Base-by-base conservation (phyloP, 805 yeast species). In the Yamadazyma laniorum region DNA sequence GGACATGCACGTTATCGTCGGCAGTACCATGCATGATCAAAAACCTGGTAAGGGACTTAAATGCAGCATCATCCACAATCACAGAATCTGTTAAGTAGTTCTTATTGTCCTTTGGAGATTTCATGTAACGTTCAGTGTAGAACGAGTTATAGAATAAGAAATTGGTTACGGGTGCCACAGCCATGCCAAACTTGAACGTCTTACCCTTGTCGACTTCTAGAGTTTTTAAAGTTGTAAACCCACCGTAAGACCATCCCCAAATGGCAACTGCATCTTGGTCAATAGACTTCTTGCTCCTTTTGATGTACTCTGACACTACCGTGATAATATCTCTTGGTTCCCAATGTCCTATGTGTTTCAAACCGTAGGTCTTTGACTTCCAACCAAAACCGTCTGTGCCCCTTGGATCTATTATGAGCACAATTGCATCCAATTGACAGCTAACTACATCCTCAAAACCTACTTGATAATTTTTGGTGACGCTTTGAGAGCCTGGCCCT, bases 171-270 rank as follows among this genome's bases (percentile, higher is more conserved):
- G 95, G 95, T 0, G 95, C 95, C 29, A 85, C 89, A 0, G 90
- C 79, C 70, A 83, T 77, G 6, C 91, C 93, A 52, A 74, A 85
- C 43, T 80, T 79, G 65, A 85, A 85, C 0, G 72, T 70, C 14
- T 50, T 47, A 6, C 74, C 59, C 5, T 85, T 81, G 53, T 85
- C 95, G 33, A 65, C 69, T 56, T 85, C 95, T 23, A 85, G 55
- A 0, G 90, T 82, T 55, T 85, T 85, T 37, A 85, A 60, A 0
- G 91, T 80, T 6, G 82, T 69, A 53, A 81, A 85, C 1, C 91
- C 95, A 39, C 95, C 95, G 58, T 84, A 85, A 0, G 90, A 82
- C 90, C 93, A 85, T 12, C 95, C 95, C 90, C 93, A 85, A 26
- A 85, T 72, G 0, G 88, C 86, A 3, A 82, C 76, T 40, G 66